Conservation (phyloP, 1,284 basidiomycete genomes). For the Ceratobasidium sp. region DNA sequence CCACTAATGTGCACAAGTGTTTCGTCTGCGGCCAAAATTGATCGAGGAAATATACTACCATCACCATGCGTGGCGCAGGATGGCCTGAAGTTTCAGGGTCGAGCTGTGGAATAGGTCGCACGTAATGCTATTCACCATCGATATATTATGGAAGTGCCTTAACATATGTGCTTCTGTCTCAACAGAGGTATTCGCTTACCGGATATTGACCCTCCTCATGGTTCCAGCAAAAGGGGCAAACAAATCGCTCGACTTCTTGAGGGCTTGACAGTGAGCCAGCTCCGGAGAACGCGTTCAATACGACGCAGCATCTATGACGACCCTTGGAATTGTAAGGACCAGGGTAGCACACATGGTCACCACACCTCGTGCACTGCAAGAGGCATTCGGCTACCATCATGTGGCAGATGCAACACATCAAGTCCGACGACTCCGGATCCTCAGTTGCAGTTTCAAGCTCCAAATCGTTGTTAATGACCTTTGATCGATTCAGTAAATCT, state of each 20-base stretch:
- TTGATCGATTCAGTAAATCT: neutral
- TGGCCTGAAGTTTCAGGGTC: neutral
- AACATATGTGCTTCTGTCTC: too few species aligned
- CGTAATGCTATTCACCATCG: slow-evolving; percentile 7
- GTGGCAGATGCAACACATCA: neutral
- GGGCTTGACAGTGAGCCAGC: neutral
- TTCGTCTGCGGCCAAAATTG: slow-evolving; percentile 24
- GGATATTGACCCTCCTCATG: neutral
- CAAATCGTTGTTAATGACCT: slow-evolving; percentile 14
- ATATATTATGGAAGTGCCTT: too few species aligned
- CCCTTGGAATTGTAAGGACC: neutral
- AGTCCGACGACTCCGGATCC: neutral
- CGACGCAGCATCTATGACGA: neutral
- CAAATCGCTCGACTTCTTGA: neutral
- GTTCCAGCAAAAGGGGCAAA: slow-evolving; percentile 11
- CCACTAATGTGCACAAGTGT: neutral
- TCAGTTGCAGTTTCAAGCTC: neutral
- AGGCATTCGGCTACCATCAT: neutral
- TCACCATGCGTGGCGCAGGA: slow-evolving; percentile 8
- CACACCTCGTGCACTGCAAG: neutral
- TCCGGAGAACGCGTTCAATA: neutral
- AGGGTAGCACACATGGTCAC: neutral
- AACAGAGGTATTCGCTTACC: neutral
- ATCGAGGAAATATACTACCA: slow-evolving; percentile 13
- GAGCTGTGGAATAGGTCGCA: neutral